Evolutionary conservation across 164 flowering plant genomes (phyloP).

Genomic region (Vitis rupestris): DNA sequence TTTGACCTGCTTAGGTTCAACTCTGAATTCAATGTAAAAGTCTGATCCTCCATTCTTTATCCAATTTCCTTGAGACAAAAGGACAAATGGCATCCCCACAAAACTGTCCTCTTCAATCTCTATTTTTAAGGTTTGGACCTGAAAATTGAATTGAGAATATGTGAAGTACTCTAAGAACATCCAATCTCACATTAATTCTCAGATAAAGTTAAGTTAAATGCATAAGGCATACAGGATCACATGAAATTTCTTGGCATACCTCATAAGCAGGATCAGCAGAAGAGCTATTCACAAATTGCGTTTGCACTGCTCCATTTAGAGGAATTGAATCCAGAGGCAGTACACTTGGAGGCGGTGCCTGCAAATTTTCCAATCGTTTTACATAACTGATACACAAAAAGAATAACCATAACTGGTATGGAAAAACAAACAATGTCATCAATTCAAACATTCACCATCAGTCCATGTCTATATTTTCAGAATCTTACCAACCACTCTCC

Average conservation of each 20-base stretch:
- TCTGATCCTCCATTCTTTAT: conserved; percentile 76
- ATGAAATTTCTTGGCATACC: conserved; percentile 32
- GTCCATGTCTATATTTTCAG: neutral
- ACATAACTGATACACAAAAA: neutral
- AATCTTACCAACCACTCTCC: conserved; percentile 88
- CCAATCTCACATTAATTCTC: neutral
- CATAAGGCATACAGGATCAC: neutral
- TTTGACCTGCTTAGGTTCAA: conserved; percentile 36
- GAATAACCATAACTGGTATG: conserved; percentile 3
- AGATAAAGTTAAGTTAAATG: neutral
- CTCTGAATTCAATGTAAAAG: conserved; percentile 67
- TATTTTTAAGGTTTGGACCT: conserved; percentile 70
- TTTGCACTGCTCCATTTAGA: conserved; percentile 55
- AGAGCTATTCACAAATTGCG: conserved; percentile 43
- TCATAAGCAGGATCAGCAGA: conserved; percentile 41
- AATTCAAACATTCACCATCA: neutral
- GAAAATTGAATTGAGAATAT: conserved; percentile 13
- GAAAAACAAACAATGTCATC: neutral
- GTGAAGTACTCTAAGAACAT: neutral
- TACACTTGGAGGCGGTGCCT: conserved; percentile 65
- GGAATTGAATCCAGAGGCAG: conserved; percentile 70
- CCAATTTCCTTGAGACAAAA: conserved; percentile 73
- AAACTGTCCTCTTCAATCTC: conserved; percentile 60
- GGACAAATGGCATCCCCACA: conserved; percentile 91
- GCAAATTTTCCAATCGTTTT: conserved; percentile 20